Base-by-base conservation (phyloP, 306 rosid genomes). In the Erythrophleum fordii region DNA sequence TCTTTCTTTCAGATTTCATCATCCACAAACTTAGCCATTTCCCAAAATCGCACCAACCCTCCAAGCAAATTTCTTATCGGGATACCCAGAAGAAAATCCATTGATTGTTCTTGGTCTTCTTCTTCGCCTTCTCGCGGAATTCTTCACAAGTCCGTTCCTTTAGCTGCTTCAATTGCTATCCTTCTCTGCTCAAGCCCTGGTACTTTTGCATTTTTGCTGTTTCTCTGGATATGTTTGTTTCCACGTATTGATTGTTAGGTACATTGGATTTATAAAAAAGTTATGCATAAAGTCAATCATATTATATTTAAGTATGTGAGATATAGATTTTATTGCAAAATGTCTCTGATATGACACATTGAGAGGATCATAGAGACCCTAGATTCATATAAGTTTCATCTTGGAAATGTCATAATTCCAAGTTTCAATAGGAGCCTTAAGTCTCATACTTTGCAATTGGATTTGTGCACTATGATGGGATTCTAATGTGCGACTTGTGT, bases 181-280 rank as follows among this genome's bases (percentile, higher is more conserved):
- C 93, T 95, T 80, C 83, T 95, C 72, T 93, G 89, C 82, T 87
- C 97, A 69, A 76, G 39, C 67, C 97, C 97, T 71, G 97, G 98
- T 92, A 73, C 13, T 45, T 48, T 26, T 65, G 16, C 48, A 3
- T 49, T 39, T 8, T 26, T 7, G 34, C 42, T 42, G 6, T 17
- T 3, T 17, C 66, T 22, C 17, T 62, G 42, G 4, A 26, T 2
- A 28, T 60, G 20, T 16, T 59, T 25, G 34, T 25, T 58, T 58
- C 4, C 35, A 58, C 13, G 0, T 7, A 20, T 25, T 58, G 6
- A 12, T 58, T 23, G 34, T 4, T 22, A 22, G 31, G 11, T 3
- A 56, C 9, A 55, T 11, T 55, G n/a, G n/a, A n/a, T n/a, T n/a
- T n/a, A n/a, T n/a, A n/a, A n/a, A n/a, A n/a, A n/a, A n/a, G n/a